Conservation (phyloP, 129 eudicot species). For the Rutidosis leptorrhynchoides region DNA sequence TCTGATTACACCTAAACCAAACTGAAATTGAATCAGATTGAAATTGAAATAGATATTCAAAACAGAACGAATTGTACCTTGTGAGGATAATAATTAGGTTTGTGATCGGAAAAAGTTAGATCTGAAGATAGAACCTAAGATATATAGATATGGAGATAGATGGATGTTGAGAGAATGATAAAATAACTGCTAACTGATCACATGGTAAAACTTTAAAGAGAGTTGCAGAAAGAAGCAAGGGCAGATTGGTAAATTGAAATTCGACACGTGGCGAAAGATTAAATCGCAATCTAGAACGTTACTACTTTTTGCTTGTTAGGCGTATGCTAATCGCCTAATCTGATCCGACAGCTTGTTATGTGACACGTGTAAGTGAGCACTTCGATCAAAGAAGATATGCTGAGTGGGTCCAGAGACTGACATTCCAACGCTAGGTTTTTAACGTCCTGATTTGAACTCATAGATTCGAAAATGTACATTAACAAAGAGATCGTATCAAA, state of each 20-base stretch:
- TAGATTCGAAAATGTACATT: no score
- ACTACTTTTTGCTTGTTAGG: no score
- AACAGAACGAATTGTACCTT: conserved; percentile 39
- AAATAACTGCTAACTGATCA: conserved; percentile 52
- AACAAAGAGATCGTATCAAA: no score
- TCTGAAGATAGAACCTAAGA: conserved; percentile 41
- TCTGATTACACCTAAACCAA: not conserved
- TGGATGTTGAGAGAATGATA: conserved; percentile 11
- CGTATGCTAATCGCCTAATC: no score
- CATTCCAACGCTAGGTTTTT: conserved; percentile 15
- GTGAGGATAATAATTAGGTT: conserved; percentile 3
- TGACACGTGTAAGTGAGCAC: conserved; percentile 24
- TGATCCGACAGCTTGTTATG: conserved; percentile 24
- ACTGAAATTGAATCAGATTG: no score
- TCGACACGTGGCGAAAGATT: conserved; percentile 49
- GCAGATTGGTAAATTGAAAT: conserved; percentile 23
- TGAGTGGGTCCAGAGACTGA: not conserved
- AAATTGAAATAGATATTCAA: conserved; percentile 6
- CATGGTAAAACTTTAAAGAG: conserved; percentile 41
- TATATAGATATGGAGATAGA: not conserved
- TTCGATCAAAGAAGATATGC: conserved; percentile 7
- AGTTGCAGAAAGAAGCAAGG: conserved; percentile 46
- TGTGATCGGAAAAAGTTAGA: conserved; percentile 26
- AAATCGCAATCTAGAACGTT: conserved; percentile 47
- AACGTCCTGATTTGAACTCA: conserved; percentile 9